Percentiles rank a stretch among this genome's conserved stretches.
These are phyloP conservation scores for Thoreauomyces humboldtii DNA, from an alignment of 192 early-diverging fungal genomes.

Conservation along the genomic window DNA sequence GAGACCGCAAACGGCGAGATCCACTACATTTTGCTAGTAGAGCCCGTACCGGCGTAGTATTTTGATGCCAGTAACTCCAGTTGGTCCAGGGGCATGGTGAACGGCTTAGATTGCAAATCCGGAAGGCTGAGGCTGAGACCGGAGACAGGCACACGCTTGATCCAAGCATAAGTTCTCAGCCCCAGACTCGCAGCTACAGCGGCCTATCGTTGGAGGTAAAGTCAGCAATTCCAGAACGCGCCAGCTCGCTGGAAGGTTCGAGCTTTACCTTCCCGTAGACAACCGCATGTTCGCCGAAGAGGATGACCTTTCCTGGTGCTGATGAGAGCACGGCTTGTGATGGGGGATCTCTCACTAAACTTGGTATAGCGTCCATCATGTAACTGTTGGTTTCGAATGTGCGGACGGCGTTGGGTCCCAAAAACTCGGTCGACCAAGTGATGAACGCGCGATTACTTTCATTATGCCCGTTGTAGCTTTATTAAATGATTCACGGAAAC, in stretches of 20 bases:
- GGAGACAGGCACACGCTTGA: slow-evolving; percentile 46
- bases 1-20: too few relatives aligned
- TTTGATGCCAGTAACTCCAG: not conserved
- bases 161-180: slow-evolving; percentile 69
- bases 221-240: too few relatives aligned
- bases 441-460: too few relatives aligned
- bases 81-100: not conserved
- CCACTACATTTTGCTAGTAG: not conserved
- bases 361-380: too few relatives aligned
- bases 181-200: slow-evolving; percentile 81
- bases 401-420: too few relatives aligned
- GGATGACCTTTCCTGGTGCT: slow-evolving; percentile 95
- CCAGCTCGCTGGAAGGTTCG: too few relatives aligned
- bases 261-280: slow-evolving; percentile 61
- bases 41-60: not conserved
- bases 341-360: too few relatives aligned
- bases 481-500: too few relatives aligned
- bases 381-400: too few relatives aligned
- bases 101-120: not conserved
- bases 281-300: slow-evolving; percentile 98
- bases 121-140: not conserved
- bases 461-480: too few relatives aligned
- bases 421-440: too few relatives aligned
- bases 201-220: slow-evolving; percentile 40
- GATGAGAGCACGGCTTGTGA: slow-evolving; percentile 57